phyloP scores from a whole-genome alignment of 257 asterid species.

The Przewalskia tangutica region DNA sequence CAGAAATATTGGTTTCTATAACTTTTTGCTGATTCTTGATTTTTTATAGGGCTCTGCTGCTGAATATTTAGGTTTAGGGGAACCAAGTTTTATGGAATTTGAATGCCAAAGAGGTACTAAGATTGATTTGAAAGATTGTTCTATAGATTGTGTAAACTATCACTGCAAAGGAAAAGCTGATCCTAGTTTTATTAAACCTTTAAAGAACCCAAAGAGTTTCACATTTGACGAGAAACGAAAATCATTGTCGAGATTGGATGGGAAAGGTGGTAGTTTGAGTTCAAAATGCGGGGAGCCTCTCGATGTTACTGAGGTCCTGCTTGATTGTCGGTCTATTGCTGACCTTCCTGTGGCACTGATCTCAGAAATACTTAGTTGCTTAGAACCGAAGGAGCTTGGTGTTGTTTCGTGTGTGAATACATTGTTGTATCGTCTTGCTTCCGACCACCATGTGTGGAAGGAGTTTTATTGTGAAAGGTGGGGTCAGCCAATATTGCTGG shows the following conservation, averaged over 20 bases:
- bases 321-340: constrained; percentile 29
- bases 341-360: constrained; percentile 81
- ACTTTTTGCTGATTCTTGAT: not conserved
- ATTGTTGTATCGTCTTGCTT: constrained; percentile 52
- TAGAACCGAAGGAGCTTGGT: constrained; percentile 88
- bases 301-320: constrained; percentile 22
- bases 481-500: constrained; percentile 51
- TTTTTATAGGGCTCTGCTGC: not conserved
- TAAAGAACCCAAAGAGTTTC: constrained; percentile 7
- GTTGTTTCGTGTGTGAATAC: constrained; percentile 74
- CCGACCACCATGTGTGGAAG: constrained; percentile 84
- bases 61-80: constrained; percentile 7
- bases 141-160: constrained; percentile 25
- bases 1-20: not conserved
- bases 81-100: constrained; percentile 69
- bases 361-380: constrained; percentile 68
- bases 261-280: constrained; percentile 16
- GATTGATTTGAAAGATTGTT: constrained; percentile 19
- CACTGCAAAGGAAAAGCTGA: constrained; percentile 15
- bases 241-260: constrained; percentile 13
- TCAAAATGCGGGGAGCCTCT: constrained; percentile 3
- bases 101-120: constrained; percentile 63
- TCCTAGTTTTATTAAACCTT: constrained; percentile 19
- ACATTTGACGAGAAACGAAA: constrained; percentile 20
- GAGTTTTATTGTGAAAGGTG: constrained; percentile 88